phyloP scores from a whole-genome alignment of 2,329 filamentous ascomycete genomes.

The Talaromyces sp. region DNA sequence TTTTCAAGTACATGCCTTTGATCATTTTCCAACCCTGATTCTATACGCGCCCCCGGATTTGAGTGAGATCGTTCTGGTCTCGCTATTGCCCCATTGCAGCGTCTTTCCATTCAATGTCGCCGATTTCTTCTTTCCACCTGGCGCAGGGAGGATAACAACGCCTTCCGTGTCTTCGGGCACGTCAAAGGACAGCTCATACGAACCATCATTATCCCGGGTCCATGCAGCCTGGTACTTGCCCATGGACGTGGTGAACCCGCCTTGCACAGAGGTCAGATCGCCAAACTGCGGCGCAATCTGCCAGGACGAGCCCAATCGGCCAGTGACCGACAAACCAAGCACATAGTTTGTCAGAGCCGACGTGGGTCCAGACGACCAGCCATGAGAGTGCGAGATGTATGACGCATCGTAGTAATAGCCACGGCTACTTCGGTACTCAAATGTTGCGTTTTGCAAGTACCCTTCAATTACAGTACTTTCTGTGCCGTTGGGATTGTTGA shows the following conservation, averaged over 20 bases:
- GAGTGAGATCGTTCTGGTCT: constrained; percentile 4
- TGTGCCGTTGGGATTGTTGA: constrained; percentile 53
- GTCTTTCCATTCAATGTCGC: constrained; percentile 6
- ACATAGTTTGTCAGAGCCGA: constrained; percentile 41
- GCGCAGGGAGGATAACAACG: constrained; percentile 3
- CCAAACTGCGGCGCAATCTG: constrained; percentile 40
- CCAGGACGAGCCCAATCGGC: constrained; percentile 38
- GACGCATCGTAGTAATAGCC: constrained; percentile 48
- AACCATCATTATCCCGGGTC: background rate
- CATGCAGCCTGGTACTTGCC: constrained; percentile 34
- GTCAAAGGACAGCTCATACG: constrained; percentile 8
- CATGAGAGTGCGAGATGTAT: constrained; percentile 40
- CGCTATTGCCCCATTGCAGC: background rate
- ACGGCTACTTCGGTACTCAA: constrained; percentile 49
- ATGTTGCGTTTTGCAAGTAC: constrained; percentile 52
- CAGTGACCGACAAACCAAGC: constrained; percentile 39
- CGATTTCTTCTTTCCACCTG: background rate
- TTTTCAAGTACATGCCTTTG: background rate
- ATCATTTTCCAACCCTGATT: background rate
- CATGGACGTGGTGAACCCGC: constrained; percentile 42
- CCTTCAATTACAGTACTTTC: constrained; percentile 56
- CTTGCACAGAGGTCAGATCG: constrained; percentile 38
- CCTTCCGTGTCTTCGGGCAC: constrained; percentile 8
- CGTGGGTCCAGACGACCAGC: constrained; percentile 40
- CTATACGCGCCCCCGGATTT: constrained; percentile 3